Percentiles rank a stretch among this genome's conserved stretches.
Evolutionary conservation across 1,284 basidiomycete genomes (phyloP).

Genomic region (Chondrostereum purpureum): DNA sequence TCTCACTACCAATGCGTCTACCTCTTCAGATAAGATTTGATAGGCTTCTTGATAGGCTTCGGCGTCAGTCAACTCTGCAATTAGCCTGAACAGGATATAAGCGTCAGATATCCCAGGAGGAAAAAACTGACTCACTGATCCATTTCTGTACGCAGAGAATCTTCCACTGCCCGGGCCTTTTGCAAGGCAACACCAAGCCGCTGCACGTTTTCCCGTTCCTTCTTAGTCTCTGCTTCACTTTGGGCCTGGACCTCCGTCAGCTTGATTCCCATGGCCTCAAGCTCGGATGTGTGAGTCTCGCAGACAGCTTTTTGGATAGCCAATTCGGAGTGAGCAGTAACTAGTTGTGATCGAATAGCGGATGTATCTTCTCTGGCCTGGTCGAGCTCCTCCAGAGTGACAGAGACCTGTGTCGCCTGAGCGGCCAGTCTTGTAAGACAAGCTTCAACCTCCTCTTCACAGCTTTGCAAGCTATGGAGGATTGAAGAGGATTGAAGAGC

Average conservation of each 20-base stretch:
- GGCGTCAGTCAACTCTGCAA: slow-evolving; percentile 47
- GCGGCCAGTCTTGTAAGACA: slow-evolving; percentile 16
- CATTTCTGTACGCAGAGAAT: slow-evolving; percentile 53
- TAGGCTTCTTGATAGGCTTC: slow-evolving; percentile 66
- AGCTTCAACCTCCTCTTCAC: slow-evolving; percentile 22
- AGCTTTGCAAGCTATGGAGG: slow-evolving; percentile 18
- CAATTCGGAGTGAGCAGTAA: not conserved
- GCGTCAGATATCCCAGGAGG: not conserved
- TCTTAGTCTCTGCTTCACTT: slow-evolving; percentile 32
- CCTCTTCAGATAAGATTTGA: slow-evolving; percentile 51
- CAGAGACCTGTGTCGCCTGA: slow-evolving; percentile 23
- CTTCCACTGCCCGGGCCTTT: slow-evolving; percentile 54
- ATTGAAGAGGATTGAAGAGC: slow-evolving; percentile 13
- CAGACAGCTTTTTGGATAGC: not conserved
- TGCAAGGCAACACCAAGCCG: slow-evolving; percentile 43
- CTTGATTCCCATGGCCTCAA: slow-evolving; percentile 24
- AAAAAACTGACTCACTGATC: slow-evolving; percentile 43
- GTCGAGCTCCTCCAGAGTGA: slow-evolving; percentile 24
- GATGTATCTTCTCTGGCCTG: slow-evolving; percentile 3
- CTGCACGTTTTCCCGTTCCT: slow-evolving; percentile 44
- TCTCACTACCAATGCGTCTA: slow-evolving; percentile 54
- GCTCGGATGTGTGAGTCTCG: slow-evolving; percentile 10
- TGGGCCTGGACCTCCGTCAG: slow-evolving; percentile 20
- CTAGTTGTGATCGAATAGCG: not conserved
- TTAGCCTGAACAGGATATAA: slow-evolving; percentile 36